Evolutionary conservation across 2,329 filamentous ascomycete genomes (phyloP).

Genomic region (Colletotrichum melonis): DNA sequence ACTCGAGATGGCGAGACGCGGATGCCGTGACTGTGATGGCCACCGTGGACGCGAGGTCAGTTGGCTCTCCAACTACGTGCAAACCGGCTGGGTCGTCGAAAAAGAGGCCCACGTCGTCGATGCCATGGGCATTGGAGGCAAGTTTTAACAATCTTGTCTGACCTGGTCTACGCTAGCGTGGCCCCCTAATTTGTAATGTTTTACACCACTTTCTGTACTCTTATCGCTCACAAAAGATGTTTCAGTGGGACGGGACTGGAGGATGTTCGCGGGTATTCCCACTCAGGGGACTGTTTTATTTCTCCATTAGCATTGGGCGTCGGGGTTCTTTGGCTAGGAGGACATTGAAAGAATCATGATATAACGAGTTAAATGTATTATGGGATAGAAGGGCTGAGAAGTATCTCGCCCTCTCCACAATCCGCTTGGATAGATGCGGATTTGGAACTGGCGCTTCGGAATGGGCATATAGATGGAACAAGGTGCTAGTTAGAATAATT

Average conservation of each 20-base stretch:
- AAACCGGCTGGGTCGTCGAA: conserved; percentile 33
- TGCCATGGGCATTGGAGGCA: conserved; percentile 29
- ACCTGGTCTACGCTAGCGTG: neutral
- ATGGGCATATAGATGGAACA: conserved; percentile 16
- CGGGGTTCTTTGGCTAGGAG: conserved; percentile 7
- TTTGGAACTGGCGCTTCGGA: conserved; percentile 7
- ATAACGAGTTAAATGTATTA: conserved; percentile 31
- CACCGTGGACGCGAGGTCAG: conserved; percentile 47
- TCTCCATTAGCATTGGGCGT: conserved; percentile 29
- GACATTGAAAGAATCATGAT: conserved; percentile 26
- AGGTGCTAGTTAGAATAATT: conserved; percentile 18
- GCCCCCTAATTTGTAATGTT: neutral
- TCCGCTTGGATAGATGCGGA: conserved; percentile 12
- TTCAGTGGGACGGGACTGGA: neutral
- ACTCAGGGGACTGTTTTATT: neutral
- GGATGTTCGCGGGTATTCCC: neutral
- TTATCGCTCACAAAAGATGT: conserved; percentile 9
- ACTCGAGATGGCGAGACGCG: conserved; percentile 47
- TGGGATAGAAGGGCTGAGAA: conserved; percentile 11
- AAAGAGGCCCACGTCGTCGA: conserved; percentile 30
- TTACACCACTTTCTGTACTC: neutral
- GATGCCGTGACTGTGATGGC: conserved; percentile 47
- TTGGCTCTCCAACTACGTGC: conserved; percentile 41
- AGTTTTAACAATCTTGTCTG: neutral
- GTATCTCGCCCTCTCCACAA: neutral